Conservation (phyloP, 176 grass and related monocot genomes). For the Carex kokanica region DNA sequence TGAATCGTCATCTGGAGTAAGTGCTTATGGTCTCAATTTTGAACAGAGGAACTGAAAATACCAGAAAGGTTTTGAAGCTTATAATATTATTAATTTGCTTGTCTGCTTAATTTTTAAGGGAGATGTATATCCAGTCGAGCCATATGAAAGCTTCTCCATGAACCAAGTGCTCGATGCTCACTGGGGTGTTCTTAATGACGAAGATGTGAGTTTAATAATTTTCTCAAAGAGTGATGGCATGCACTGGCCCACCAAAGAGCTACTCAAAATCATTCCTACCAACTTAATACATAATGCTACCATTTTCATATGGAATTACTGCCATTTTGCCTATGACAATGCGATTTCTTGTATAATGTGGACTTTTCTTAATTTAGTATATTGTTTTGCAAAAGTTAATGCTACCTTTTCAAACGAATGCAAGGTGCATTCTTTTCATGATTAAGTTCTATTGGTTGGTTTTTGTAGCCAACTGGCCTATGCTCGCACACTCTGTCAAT, state of each 20-base stretch:
- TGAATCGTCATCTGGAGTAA: slow-evolving; percentile 25
- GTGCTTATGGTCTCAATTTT: not conserved
- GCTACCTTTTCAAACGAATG: not conserved
- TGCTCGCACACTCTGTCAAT: slow-evolving; percentile 89
- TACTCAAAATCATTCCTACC: slow-evolving; percentile 1
- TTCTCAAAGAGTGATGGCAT: not conserved
- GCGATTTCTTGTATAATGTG: not conserved
- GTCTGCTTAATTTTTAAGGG: slow-evolving; percentile 51
- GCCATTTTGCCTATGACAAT: slow-evolving; percentile 11
- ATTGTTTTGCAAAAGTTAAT: not conserved
- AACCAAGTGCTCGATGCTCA: slow-evolving; percentile 93
- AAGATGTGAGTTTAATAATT: slow-evolving; percentile 71
- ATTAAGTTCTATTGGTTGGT: not conserved
- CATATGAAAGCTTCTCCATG: slow-evolving; percentile 38
- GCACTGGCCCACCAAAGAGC: not conserved
- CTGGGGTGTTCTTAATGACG: slow-evolving; percentile 89
- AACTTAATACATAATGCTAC: not conserved
- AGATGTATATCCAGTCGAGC: slow-evolving; percentile 94
- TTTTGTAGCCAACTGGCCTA: slow-evolving; percentile 59
- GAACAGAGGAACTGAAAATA: not conserved
- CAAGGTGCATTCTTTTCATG: not conserved
- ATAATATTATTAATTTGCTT: slow-evolving; percentile 28
- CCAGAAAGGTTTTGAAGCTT: not conserved
- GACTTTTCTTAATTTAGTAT: not conserved
- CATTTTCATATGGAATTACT: not conserved